Evolutionary conservation across 352 stramenopile species (phyloP), one percentile per base, ranked within the genome.

Genomic region (Phytophthora meadii): DNA sequence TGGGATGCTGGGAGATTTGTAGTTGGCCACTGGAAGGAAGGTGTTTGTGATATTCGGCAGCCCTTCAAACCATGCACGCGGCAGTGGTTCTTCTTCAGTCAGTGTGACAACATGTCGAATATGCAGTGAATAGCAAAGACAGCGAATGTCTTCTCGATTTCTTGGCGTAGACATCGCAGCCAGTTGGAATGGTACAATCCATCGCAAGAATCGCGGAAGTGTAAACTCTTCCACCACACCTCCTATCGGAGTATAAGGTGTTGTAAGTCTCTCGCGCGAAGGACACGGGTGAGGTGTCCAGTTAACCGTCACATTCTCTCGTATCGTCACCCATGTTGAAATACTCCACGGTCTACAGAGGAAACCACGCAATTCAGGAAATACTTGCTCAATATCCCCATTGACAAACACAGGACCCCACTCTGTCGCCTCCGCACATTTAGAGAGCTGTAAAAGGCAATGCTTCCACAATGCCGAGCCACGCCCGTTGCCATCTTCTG

Each of bases 21-120:
- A 91, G 49, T 91, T 91, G n/a, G 37, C 51, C 12, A 89, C 74
- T 1, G 79, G 68, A 0, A 91, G 45, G 12, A 87, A 81, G 11
- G 75, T 86, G 65, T 81, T 76, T 42, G 56, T 52, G 50, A 71
- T 45, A 49, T 55, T 61, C 3, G 65, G 66, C 7, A 70, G 19
- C 0, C 32, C 53, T 0, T 65, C 58, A 42, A 79, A 81, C 75
- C 75, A 84, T 1, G 47, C 37, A 27, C 9, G 40, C n/a, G 54
- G 41, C 11, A 84, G 56, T 28, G 72, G 75, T 15, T 80, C 66
- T 44, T 84, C 75, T 24, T 68, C 50, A 0, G 75, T 84, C 17
- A 84, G 63, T 7, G 75, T 81, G 34, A 84, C 66, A 28, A 84
- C 52, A 44, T 79, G 69, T 5, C 52, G 65, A 8, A 84, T 40